Conservation (phyloP, 2,329 filamentous ascomycete species). For the Acephala macrosclerotiorum region DNA sequence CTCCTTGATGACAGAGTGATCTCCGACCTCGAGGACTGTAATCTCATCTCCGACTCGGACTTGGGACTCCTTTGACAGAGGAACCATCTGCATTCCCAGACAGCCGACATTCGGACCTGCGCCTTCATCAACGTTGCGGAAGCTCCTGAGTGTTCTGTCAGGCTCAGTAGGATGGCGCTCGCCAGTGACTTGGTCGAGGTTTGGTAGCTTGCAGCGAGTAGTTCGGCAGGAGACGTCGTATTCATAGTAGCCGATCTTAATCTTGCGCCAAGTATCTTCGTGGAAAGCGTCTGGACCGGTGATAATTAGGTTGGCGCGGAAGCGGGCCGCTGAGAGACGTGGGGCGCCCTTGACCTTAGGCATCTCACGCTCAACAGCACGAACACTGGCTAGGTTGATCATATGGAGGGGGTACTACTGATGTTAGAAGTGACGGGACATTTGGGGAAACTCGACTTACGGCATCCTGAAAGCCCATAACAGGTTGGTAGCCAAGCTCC, state of each 20-base stretch:
- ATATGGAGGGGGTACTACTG: conserved; percentile 74
- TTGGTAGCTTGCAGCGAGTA: conserved; percentile 74
- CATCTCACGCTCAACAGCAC: conserved; percentile 64
- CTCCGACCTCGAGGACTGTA: conserved; percentile 51
- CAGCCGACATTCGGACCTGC: conserved; percentile 61
- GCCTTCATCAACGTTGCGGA: conserved; percentile 67
- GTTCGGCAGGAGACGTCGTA: conserved; percentile 71
- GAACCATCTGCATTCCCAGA: conserved; percentile 72
- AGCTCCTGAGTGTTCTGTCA: conserved; percentile 63
- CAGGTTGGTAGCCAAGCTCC: conserved; percentile 67
- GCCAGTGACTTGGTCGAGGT: conserved; percentile 63
- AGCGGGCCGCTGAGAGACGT: conserved; percentile 67
- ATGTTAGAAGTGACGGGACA: conserved; percentile 28
- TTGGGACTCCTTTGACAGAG: conserved; percentile 53
- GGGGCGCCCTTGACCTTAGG: conserved; percentile 56
- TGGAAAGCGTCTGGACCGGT: conserved; percentile 69
- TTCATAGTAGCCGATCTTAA: conserved; percentile 59
- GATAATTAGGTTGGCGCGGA: conserved; percentile 76
- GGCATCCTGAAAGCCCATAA: conserved; percentile 74
- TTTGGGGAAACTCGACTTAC: conserved; percentile 53
- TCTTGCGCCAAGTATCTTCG: conserved; percentile 73
- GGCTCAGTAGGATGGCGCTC: conserved; percentile 55
- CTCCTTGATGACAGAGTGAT: conserved; percentile 36
- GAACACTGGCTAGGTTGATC: conserved; percentile 69
- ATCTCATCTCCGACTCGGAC: conserved; percentile 65